A percentile compares a stretch with the other conserved stretches of the same genome.
Conservation (phyloP, 768 basidiomycete genomes). For the Naganishia onofrii region DNA sequence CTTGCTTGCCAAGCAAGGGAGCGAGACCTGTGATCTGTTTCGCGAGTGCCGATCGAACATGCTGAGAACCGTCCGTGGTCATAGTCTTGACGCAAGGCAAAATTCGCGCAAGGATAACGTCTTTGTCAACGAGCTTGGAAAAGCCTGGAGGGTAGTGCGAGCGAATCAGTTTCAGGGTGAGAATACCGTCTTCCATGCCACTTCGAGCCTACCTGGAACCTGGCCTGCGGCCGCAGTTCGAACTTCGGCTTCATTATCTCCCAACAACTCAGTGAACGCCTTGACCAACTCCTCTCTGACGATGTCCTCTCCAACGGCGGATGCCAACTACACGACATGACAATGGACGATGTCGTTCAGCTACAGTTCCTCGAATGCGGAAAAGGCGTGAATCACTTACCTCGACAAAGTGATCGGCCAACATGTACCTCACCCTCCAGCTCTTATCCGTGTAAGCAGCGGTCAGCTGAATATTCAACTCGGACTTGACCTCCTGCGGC, state of each 20-base stretch:
- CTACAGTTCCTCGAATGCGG: neutral
- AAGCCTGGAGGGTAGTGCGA: slow-evolving; percentile 64
- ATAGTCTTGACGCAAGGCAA: slow-evolving; percentile 93
- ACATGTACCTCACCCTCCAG: slow-evolving; percentile 99
- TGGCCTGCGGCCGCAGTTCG: slow-evolving; percentile 93
- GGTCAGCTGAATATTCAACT: slow-evolving; percentile 81
- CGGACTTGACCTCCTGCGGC: slow-evolving; percentile 78
- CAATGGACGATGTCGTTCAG: neutral
- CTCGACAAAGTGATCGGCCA: slow-evolving; percentile 94
- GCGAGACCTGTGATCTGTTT: slow-evolving; percentile 95
- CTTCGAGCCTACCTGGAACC: slow-evolving; percentile 71
- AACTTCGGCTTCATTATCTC: slow-evolving; percentile 98
- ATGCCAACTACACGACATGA: slow-evolving; percentile 68
- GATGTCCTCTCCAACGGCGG: slow-evolving; percentile 81
- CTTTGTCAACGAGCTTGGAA: slow-evolving; percentile 85
- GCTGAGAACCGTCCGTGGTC: slow-evolving; percentile 89
- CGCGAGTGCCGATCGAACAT: slow-evolving; percentile 93
- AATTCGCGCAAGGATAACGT: slow-evolving; percentile 86
- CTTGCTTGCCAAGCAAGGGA: slow-evolving; percentile 84
- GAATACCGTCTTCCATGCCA: too few relatives aligned
- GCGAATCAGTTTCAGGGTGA: neutral
- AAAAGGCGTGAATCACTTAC: slow-evolving; percentile 53
- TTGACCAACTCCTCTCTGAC: slow-evolving; percentile 90
- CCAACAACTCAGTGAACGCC: slow-evolving; percentile 87
- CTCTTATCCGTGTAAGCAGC: slow-evolving; percentile 90